Base-by-base conservation (phyloP, 2,329 filamentous ascomycete species). In the Amauroascus niger region DNA sequence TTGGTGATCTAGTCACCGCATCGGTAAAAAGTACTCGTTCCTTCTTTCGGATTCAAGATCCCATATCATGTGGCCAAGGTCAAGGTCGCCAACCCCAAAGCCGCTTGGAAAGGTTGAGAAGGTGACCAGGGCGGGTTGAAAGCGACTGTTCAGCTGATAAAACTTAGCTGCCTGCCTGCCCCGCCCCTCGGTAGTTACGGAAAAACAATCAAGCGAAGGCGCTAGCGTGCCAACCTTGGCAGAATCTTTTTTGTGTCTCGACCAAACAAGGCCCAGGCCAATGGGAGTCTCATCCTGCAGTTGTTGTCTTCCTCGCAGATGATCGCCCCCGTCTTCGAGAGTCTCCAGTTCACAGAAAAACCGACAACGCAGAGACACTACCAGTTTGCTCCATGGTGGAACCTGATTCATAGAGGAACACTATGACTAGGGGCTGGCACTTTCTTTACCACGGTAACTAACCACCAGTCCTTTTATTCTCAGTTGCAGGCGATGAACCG, bases 171-270 rank as follows among this genome's bases (percentile, higher is more conserved):
- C 49, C 26, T 41, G 39, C 39, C 40, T 24, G 20, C 26, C 37
- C 24, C 4, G 20, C 20, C 4, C 16, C 13, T 28, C n/a, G 3
- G 28, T 16, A n/a, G 28, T n/a, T n/a, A n/a, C n/a, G n/a, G n/a
- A 35, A 37, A 45, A 35, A 8, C 37, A 30, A 30, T n/a, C 40
- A 52, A 24, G 9, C 26, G 6, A 6, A 45, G 49, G 40, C 49
- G 26, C 20, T 45, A 52, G 49, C 40, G 49, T 13, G 49, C 49
- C 49, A 52, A 52, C n/a, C n/a, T n/a, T n/a, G 49, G 16, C 20
- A 39, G 26, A 30, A 30, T 16, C 32, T 50, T 37, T 44, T 26
- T 16, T 33, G n/a, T n/a, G n/a, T n/a, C n/a, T n/a, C n/a, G n/a
- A n/a, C 37, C 39, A 28, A 52, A 14, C 49, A 32, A 40, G 49